phyloP scores from a whole-genome alignment of 23 red algal genomes.

The Pyropia haitanensis region DNA sequence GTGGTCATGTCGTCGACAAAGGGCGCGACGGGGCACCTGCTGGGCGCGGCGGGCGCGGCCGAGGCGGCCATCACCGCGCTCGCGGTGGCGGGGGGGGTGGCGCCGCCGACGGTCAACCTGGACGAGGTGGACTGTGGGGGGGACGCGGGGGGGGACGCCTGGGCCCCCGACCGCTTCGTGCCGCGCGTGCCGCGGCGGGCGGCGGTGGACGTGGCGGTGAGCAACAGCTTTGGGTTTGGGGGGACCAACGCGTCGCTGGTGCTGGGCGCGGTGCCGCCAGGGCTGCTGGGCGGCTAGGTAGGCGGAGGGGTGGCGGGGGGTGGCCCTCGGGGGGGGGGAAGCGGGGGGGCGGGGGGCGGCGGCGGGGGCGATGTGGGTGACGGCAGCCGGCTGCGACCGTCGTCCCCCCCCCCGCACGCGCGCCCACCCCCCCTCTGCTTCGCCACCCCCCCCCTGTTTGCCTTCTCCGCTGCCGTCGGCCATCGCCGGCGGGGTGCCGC shows the following conservation, averaged over 20 bases:
- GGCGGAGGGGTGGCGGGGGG: too few species aligned
- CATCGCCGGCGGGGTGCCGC: too few species aligned
- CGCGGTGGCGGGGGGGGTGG: slow-evolving; percentile 20
- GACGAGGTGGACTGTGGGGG: slow-evolving; percentile 23
- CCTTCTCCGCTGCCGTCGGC: too few species aligned
- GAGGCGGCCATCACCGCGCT: slow-evolving; percentile 71
- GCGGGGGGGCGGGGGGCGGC: too few species aligned
- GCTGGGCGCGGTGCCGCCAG: slow-evolving; percentile 1
- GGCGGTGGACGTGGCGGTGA: slow-evolving; percentile 37
- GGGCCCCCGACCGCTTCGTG: slow-evolving; percentile 4
- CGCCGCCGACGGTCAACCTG: slow-evolving; percentile 56
- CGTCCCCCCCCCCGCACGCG: too few species aligned
- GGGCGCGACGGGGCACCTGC: slow-evolving; percentile 66
- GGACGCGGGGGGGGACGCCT: slow-evolving; percentile 1
- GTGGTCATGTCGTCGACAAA: slow-evolving; percentile 62
- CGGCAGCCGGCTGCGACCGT: too few species aligned
- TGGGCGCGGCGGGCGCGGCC: slow-evolving; percentile 72
- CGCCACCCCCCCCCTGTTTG: too few species aligned
- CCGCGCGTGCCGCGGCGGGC: slow-evolving; percentile 2
- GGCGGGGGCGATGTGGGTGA: too few species aligned
- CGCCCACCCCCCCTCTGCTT: too few species aligned
- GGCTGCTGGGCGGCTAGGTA: too few species aligned
- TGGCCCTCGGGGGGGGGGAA: too few species aligned
- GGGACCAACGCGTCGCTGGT: slow-evolving; percentile 58
- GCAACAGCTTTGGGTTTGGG: slow-evolving; percentile 88